Evolutionary conservation across 768 basidiomycete genomes (phyloP).

Genomic region (Pleurotus eryngii): DNA sequence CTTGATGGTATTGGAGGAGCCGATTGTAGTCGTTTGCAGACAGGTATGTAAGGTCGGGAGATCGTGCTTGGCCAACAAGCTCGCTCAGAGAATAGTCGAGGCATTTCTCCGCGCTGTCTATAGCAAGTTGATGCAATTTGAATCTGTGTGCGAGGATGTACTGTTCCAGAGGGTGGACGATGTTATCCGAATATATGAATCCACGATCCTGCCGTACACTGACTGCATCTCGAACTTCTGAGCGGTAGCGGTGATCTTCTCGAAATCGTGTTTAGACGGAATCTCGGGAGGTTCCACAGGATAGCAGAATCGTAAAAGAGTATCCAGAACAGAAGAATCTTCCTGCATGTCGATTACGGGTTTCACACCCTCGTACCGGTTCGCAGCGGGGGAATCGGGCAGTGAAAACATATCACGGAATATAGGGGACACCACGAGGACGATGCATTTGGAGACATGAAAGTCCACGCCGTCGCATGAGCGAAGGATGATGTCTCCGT

Average conservation of each 20-base stretch:
- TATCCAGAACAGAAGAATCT: background rate
- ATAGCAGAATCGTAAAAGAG: background rate
- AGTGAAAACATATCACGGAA: constrained; percentile 7
- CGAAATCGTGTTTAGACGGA: background rate
- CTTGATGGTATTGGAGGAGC: background rate
- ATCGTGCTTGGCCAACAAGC: background rate
- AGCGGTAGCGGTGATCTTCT: background rate
- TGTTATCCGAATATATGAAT: background rate
- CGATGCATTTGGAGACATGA: background rate
- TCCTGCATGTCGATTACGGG: background rate
- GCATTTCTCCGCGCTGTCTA: background rate
- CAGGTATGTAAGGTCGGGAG: background rate
- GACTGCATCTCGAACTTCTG: background rate
- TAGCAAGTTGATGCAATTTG: background rate
- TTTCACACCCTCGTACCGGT: background rate
- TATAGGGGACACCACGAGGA: background rate
- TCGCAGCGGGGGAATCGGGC: background rate
- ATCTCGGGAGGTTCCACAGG: background rate
- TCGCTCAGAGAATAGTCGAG: background rate
- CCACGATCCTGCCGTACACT: background rate
- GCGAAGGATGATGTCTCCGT: constrained; percentile 5
- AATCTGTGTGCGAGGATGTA: background rate
- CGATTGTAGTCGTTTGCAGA: background rate
- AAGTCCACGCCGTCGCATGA: constrained; percentile 8
- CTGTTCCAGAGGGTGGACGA: background rate